A percentile compares a stretch with the other conserved stretches of the same genome.
These are phyloP conservation scores for Cardamine resedifolia DNA, from an alignment of 345 rosid genomes.

Conservation along the genomic window DNA sequence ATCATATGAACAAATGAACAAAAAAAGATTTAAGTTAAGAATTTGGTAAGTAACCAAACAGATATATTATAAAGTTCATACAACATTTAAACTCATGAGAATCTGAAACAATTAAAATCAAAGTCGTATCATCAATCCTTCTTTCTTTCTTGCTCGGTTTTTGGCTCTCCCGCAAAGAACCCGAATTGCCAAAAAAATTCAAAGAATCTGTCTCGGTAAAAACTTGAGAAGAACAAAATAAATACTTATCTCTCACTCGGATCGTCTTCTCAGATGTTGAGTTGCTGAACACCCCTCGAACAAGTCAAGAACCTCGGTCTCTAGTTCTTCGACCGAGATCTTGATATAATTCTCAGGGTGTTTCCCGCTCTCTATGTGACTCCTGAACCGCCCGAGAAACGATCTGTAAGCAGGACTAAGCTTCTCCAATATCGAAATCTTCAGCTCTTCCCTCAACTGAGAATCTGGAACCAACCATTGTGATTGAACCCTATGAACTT, in stretches of 20 bases:
- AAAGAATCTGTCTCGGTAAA: slow-evolving; percentile 40
- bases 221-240: slow-evolving; percentile 14
- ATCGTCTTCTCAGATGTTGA: slow-evolving; percentile 82
- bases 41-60: slow-evolving; percentile 38
- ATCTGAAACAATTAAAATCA: slow-evolving; percentile 23
- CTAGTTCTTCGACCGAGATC: slow-evolving; percentile 87
- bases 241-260: slow-evolving; percentile 48
- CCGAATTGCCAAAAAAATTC: slow-evolving; percentile 31
- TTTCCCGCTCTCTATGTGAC: slow-evolving; percentile 87
- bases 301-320: slow-evolving; percentile 87
- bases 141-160: slow-evolving; percentile 11
- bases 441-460: slow-evolving; percentile 89
- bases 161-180: slow-evolving; percentile 28
- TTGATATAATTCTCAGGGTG: slow-evolving; percentile 96
- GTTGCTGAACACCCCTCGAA: slow-evolving; percentile 83
- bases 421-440: slow-evolving; percentile 84
- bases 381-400: slow-evolving; percentile 88
- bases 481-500: slow-evolving; percentile 83
- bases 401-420: slow-evolving; percentile 92
- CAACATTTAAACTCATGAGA: slow-evolving; percentile 35
- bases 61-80: slow-evolving; percentile 24
- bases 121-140: slow-evolving; percentile 29
- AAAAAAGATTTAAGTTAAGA: slow-evolving; percentile 13
- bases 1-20: slow-evolving; percentile 23
- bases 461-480: slow-evolving; percentile 78